Percentiles rank a stretch among this genome's conserved stretches.
These are phyloP conservation scores for Berberis vulgaris DNA, from an alignment of 164 flowering plant genomes.

Conservation along the genomic window DNA sequence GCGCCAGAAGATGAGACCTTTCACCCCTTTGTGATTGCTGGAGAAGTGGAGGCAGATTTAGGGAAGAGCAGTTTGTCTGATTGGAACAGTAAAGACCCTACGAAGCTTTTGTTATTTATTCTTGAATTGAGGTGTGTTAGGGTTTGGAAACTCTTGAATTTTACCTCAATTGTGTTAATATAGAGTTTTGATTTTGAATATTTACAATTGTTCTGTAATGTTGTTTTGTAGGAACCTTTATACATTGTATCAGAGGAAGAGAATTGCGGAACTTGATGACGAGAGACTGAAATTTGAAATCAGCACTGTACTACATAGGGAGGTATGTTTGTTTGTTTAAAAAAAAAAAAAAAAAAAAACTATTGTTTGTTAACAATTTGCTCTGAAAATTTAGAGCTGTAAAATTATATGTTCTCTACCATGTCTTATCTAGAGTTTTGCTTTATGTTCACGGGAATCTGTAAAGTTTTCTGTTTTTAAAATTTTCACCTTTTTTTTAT, in stretches of 20 bases:
- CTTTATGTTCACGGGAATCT: no score
- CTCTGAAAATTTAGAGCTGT: neutral
- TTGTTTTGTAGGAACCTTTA: constrained; percentile 50
- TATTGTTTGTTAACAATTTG: neutral
- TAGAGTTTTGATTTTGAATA: neutral
- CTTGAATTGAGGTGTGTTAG: constrained; percentile 54
- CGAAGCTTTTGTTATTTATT: constrained; percentile 49
- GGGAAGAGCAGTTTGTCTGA: constrained; percentile 35
- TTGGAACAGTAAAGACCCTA: constrained; percentile 75
- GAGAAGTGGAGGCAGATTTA: constrained; percentile 26
- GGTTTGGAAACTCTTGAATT: neutral
- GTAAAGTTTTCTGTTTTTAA: no score
- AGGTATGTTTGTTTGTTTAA: constrained; percentile 36
- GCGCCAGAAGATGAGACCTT: constrained; percentile 69
- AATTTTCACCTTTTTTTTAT: no score
- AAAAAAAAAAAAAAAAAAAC: no score
- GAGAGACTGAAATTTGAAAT: constrained; percentile 82
- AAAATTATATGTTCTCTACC: no score
- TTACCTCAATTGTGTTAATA: neutral
- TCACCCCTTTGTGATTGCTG: constrained; percentile 29
- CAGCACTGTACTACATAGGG: constrained; percentile 60
- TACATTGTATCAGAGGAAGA: constrained; percentile 51
- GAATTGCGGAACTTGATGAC: constrained; percentile 74
- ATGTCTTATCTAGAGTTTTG: no score
- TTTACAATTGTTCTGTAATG: neutral